Conservation (phyloP, 495 filamentous ascomycete genomes). For the Durotheca rogersii region DNA sequence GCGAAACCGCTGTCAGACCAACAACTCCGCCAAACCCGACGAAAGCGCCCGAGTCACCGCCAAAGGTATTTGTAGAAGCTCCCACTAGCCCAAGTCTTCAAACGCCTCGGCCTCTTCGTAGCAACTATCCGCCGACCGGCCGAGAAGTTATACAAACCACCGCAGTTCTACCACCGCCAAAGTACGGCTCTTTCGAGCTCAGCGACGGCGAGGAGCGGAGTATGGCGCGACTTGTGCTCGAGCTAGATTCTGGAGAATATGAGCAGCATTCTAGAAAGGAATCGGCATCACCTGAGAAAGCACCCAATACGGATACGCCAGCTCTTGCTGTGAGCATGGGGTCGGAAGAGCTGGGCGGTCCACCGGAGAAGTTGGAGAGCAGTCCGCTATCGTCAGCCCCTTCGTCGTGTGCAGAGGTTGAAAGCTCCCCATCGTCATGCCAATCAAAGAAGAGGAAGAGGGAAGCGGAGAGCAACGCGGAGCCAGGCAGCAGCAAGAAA, state of each 20-base stretch:
- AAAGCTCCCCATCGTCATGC: slow-evolving; percentile 17
- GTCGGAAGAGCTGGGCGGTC: slow-evolving; percentile 8
- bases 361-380: slow-evolving; percentile 7
- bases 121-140: slow-evolving; percentile 3
- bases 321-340: slow-evolving; percentile 9
- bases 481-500: slow-evolving; percentile 18
- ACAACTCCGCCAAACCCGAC: slow-evolving; percentile 8
- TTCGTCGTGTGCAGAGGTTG: slow-evolving; percentile 10
- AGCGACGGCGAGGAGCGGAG: slow-evolving; percentile 50
- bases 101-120: slow-evolving; percentile 11
- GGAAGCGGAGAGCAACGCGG: slow-evolving; percentile 31
- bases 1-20: neutral
- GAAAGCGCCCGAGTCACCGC: slow-evolving; percentile 29
- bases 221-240: slow-evolving; percentile 46
- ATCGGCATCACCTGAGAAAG: slow-evolving; percentile 29
- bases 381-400: slow-evolving; percentile 6
- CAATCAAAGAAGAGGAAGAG: slow-evolving; percentile 23
- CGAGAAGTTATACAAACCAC: neutral
- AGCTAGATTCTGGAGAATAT: slow-evolving; percentile 42
- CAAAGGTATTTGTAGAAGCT: slow-evolving; percentile 51
- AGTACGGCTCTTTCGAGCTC: slow-evolving; percentile 41
- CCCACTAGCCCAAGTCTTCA: slow-evolving; percentile 37
- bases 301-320: neutral
- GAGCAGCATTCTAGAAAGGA: slow-evolving; percentile 19
- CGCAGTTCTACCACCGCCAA: slow-evolving; percentile 1